phyloP scores from a whole-genome alignment of 2,329 filamentous ascomycete genomes.

The Aureobasidium sp. region DNA sequence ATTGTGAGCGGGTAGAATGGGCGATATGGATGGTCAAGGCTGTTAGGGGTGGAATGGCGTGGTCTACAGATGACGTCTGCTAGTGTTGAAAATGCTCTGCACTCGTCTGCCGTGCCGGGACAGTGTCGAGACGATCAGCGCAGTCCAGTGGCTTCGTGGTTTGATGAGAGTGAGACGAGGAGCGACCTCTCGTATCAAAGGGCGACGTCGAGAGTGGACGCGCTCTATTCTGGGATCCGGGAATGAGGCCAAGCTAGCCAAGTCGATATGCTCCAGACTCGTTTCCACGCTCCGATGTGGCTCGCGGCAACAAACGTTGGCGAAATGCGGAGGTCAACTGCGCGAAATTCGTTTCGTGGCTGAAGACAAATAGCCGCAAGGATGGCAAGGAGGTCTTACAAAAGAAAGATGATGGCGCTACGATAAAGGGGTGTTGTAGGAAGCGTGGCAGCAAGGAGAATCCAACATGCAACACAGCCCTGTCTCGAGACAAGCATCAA shows the following conservation, averaged over 20 bases:
- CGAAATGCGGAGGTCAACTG: neutral
- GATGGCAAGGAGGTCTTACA: neutral
- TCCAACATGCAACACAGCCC: neutral
- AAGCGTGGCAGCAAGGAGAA: neutral
- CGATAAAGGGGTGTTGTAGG: neutral
- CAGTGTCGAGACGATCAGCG: neutral
- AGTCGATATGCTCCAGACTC: conserved; percentile 7
- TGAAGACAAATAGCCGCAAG: neutral
- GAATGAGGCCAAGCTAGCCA: conserved; percentile 1
- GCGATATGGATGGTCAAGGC: neutral
- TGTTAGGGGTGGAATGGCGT: neutral
- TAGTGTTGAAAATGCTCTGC: neutral
- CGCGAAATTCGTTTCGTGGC: neutral
- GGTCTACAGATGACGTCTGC: neutral
- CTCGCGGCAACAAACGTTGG: neutral
- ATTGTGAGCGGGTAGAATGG: neutral
- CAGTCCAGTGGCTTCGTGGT: neutral
- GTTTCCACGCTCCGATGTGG: neutral
- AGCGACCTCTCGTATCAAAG: neutral
- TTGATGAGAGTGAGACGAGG: neutral
- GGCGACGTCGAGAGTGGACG: neutral
- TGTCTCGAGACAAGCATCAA: neutral
- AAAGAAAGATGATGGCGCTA: neutral
- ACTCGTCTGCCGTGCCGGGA: neutral
- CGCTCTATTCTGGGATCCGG: conserved; percentile 5